Conservation (phyloP, 75 land plant genomes). For the Cryptomeria japonica region DNA sequence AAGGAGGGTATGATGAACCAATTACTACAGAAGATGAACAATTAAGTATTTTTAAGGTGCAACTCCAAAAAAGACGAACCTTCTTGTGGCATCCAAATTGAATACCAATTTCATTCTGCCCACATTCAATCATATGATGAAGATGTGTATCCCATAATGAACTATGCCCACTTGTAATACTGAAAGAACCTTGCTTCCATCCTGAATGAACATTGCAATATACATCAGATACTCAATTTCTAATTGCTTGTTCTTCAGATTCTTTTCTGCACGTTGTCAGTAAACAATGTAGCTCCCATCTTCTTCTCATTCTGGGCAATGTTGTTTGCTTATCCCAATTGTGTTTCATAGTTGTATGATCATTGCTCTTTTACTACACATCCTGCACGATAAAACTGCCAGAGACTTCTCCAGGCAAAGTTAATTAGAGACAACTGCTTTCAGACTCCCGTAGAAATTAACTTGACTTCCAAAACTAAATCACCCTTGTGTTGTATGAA, state of each 20-base stretch:
- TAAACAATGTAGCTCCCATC: background rate
- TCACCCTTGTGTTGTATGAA: slow-evolving; percentile 92
- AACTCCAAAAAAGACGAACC: background rate
- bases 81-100: background rate
- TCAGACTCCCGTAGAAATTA: background rate
- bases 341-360: background rate
- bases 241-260: background rate
- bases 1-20: background rate
- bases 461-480: slow-evolving; percentile 8
- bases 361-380: background rate
- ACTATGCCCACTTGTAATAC: background rate
- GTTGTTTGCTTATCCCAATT: background rate
- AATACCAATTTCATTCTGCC: background rate
- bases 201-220: background rate
- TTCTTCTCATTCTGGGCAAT: background rate
- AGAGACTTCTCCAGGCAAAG: background rate
- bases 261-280: background rate
- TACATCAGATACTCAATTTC: background rate
- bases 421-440: background rate
- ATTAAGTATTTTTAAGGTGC: background rate
- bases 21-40: background rate
- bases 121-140: background rate
- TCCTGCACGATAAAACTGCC: background rate
- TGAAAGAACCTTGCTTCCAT: background rate
- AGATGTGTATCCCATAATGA: background rate